Evolutionary conservation across 192 early-diverging fungal genomes (phyloP).

Genomic region (Geranomyces michiganensis): DNA sequence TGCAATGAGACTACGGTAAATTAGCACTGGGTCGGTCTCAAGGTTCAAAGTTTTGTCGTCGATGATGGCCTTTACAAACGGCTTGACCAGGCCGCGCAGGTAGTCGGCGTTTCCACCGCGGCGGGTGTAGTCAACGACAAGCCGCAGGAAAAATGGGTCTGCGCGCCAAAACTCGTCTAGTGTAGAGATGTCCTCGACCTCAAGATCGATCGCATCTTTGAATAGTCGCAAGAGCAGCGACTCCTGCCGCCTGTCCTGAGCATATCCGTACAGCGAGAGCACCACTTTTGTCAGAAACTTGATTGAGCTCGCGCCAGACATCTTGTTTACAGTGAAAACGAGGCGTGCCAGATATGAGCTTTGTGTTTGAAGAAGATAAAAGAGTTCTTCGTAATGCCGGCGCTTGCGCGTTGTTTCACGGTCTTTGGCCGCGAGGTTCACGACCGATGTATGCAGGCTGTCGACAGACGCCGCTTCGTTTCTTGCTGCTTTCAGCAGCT

Average conservation of each 20-base stretch:
- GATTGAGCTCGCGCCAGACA: conserved; percentile 62
- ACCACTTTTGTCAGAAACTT: conserved; percentile 90
- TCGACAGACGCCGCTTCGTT: conserved; percentile 18
- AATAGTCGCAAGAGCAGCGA: conserved; percentile 94
- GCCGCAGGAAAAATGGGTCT: conserved; percentile 96
- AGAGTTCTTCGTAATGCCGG: conserved; percentile 89
- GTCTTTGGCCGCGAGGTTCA: conserved; percentile 79
- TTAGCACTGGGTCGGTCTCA: conserved; percentile 83
- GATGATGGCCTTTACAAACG: conserved; percentile 79
- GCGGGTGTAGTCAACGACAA: conserved; percentile 92
- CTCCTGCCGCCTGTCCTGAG: conserved; percentile 95
- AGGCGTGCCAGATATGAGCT: conserved; percentile 86
- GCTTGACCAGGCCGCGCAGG: conserved; percentile 80
- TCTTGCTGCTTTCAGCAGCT: conserved; percentile 40
- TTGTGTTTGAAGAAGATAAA: conserved; percentile 97
- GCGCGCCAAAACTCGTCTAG: conserved; percentile 91
- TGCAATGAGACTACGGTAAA: conserved; percentile 85
- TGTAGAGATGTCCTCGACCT: conserved; percentile 80
- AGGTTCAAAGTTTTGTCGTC: conserved; percentile 79
- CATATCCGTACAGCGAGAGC: conserved; percentile 94
- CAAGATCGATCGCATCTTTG: conserved; percentile 80
- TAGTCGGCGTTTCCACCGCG: conserved; percentile 95
- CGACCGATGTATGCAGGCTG: conserved; percentile 46
- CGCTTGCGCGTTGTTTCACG: conserved; percentile 79
- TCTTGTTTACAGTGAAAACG: conserved; percentile 88